phyloP scores from a whole-genome alignment of 345 rosid species.

The Corymbia maculata region DNA sequence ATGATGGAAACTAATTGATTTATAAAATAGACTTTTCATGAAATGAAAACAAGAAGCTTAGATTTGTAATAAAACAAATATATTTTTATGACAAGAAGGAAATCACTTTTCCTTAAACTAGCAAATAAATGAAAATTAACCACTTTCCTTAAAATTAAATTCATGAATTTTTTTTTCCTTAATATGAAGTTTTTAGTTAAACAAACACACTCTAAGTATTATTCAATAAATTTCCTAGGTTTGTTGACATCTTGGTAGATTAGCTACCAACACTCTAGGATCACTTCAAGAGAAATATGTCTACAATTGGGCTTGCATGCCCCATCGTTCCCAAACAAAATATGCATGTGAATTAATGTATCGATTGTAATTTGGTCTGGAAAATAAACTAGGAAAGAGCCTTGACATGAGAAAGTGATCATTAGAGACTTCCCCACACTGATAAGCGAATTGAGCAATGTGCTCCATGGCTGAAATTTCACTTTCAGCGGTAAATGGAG shows the following conservation, averaged over 20 bases:
- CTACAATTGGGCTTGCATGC: neutral
- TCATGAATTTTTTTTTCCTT: too few species aligned
- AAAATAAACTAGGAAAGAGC: neutral
- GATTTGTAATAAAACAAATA: fast-evolving
- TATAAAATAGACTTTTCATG: too few species aligned
- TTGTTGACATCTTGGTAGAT: neutral
- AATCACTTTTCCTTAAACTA: neutral
- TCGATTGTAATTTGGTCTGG: neutral
- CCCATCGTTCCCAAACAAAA: neutral
- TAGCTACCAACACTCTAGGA: neutral
- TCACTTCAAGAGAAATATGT: neutral
- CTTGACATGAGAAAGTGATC: neutral
- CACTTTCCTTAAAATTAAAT: neutral
- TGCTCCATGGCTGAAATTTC: neutral
- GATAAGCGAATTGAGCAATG: neutral
- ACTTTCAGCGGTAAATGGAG: neutral
- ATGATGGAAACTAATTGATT: fast-evolving
- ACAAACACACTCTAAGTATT: neutral
- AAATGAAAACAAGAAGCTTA: too few species aligned
- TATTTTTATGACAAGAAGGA: neutral
- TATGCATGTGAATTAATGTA: neutral
- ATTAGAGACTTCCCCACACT: neutral
- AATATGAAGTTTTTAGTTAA: neutral
- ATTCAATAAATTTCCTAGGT: too few species aligned
- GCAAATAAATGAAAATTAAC: neutral